phyloP scores from a whole-genome alignment of 805 yeast genomes.

The Cyberlindnera americana region DNA sequence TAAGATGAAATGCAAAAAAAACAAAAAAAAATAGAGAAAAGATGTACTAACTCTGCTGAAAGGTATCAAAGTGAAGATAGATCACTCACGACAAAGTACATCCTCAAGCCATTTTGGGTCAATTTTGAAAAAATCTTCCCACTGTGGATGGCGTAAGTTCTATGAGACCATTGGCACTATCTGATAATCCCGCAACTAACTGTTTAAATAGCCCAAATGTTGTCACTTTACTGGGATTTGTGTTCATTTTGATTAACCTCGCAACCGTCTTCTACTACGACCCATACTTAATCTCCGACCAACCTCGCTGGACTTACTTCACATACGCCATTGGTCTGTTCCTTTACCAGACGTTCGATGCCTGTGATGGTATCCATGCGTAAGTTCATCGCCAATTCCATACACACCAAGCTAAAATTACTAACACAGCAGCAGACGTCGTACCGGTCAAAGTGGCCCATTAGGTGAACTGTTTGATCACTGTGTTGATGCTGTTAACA shows the following conservation, averaged over 20 bases:
- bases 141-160: slow-evolving; percentile 60
- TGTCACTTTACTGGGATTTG: slow-evolving; percentile 76
- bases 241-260: slow-evolving; percentile 65
- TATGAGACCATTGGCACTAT: too few species aligned
- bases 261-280: slow-evolving; percentile 66
- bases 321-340: slow-evolving; percentile 80
- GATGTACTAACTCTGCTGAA: background rate
- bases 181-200: too few species aligned
- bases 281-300: slow-evolving; percentile 54
- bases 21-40: background rate
- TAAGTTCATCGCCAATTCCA: too few species aligned
- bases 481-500: slow-evolving; percentile 71
- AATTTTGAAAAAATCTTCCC: slow-evolving; percentile 75
- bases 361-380: slow-evolving; percentile 86
- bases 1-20: slow-evolving; percentile 1
- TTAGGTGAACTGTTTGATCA: slow-evolving; percentile 94
- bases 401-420: too few species aligned
- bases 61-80: slow-evolving; percentile 73
- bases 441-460: slow-evolving; percentile 94
- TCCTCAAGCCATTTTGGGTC: slow-evolving; percentile 82
- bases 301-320: slow-evolving; percentile 76
- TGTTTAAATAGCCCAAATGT: slow-evolving; percentile 62
- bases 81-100: slow-evolving; percentile 68
- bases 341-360: slow-evolving; percentile 92
- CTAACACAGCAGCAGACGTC: slow-evolving; percentile 50